A percentile compares a stretch with the other conserved stretches of the same genome.
Evolutionary conservation across 345 rosid genomes (phyloP).

Genomic region (Bruguiera sexangula): DNA sequence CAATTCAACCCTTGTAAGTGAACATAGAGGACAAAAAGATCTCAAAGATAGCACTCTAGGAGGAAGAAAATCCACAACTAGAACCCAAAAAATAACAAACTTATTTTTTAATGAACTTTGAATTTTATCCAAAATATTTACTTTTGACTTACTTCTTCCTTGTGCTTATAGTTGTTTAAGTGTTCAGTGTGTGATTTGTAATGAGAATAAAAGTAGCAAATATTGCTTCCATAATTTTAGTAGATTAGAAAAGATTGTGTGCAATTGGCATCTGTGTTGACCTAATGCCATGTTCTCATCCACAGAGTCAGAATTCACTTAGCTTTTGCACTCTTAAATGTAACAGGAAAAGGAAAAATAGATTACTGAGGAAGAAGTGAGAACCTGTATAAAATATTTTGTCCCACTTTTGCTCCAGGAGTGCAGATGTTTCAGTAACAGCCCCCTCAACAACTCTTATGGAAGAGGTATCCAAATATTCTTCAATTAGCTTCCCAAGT

Average conservation of each 20-base stretch:
- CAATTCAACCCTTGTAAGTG: too few relatives aligned
- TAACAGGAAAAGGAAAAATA: conserved; percentile 4
- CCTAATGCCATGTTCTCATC: neutral
- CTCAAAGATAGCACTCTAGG: too few relatives aligned
- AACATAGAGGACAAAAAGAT: too few relatives aligned
- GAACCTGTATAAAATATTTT: conserved; percentile 95
- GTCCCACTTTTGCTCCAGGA: conserved; percentile 96
- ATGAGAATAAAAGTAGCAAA: too few relatives aligned
- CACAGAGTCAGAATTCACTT: neutral
- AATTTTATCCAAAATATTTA: too few relatives aligned
- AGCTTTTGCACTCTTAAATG: neutral
- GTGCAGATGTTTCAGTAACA: conserved; percentile 64
- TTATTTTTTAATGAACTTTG: too few relatives aligned
- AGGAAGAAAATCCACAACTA: too few relatives aligned
- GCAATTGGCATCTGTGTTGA: neutral
- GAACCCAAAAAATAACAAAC: too few relatives aligned
- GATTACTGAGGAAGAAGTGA: conserved; percentile 6
- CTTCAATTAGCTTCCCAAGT: conserved; percentile 54
- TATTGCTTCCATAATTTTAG: neutral
- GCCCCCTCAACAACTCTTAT: conserved; percentile 84
- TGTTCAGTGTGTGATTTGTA: too few relatives aligned
- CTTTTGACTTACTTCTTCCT: too few relatives aligned
- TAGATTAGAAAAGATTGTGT: neutral
- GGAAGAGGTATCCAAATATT: conserved; percentile 65
- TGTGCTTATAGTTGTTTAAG: too few relatives aligned